Conservation (phyloP, 345 rosid species). For the Salix dunnii region DNA sequence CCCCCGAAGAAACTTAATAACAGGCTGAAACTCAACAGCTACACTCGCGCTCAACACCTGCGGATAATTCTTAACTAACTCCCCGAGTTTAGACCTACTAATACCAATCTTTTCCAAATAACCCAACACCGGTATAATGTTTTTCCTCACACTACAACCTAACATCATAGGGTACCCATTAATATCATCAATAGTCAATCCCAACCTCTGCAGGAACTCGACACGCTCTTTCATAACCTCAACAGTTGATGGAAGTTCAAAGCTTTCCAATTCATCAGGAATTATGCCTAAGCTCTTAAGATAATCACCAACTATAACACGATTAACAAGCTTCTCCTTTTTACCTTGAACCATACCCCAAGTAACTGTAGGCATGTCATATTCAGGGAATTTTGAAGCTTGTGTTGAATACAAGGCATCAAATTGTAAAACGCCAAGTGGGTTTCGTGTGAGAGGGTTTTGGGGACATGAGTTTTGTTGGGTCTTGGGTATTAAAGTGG, state of each 20-base stretch:
- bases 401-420: slow-evolving; percentile 47
- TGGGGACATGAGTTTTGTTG: slow-evolving; percentile 13
- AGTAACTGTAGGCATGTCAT: slow-evolving; percentile 94
- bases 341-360: slow-evolving; percentile 92
- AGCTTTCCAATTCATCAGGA: slow-evolving; percentile 73
- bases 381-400: slow-evolving; percentile 72
- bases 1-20: slow-evolving; percentile 80
- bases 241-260: slow-evolving; percentile 86
- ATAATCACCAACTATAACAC: slow-evolving; percentile 86
- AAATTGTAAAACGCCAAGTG: slow-evolving; percentile 2
- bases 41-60: slow-evolving; percentile 82
- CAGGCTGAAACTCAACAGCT: slow-evolving; percentile 90
- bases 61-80: slow-evolving; percentile 73
- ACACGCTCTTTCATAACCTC: slow-evolving; percentile 91
- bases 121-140: slow-evolving; percentile 83
- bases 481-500: background rate
- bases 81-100: slow-evolving; percentile 65
- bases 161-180: slow-evolving; percentile 82
- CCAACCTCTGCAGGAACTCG: slow-evolving; percentile 73
- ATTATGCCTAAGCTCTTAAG: slow-evolving; percentile 75
- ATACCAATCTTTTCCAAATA: slow-evolving; percentile 80
- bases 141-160: slow-evolving; percentile 84
- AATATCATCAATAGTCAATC: slow-evolving; percentile 70
- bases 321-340: slow-evolving; percentile 77
- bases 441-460: slow-evolving; percentile 14